phyloP scores from a whole-genome alignment of 2,329 filamentous ascomycete species.

The Sodiomyces alkalinus region DNA sequence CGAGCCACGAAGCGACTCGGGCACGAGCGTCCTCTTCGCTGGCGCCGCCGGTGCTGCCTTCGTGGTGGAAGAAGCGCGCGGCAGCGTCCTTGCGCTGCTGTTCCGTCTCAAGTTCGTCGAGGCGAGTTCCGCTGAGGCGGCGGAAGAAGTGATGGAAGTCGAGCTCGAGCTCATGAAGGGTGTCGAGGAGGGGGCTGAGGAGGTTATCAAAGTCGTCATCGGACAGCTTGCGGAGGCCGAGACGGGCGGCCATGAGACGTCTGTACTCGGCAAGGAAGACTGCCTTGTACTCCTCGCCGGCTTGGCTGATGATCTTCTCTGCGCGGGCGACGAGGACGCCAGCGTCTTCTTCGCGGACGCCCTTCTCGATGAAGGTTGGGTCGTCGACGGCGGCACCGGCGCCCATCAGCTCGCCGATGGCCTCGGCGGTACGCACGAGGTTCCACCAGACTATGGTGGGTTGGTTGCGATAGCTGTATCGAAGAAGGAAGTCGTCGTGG shows the following conservation, averaged over 20 bases:
- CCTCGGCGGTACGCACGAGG: conserved; percentile 77
- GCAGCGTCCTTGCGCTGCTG: conserved; percentile 50
- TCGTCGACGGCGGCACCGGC: conserved; percentile 59
- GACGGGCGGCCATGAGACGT: conserved; percentile 60
- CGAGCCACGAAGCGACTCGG: conserved; percentile 64
- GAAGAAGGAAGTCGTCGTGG: conserved; percentile 76
- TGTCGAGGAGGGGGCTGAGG: conserved; percentile 71
- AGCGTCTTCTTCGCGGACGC: conserved; percentile 53
- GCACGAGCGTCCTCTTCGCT: conserved; percentile 49
- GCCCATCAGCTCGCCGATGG: conserved; percentile 76
- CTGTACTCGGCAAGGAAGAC: conserved; percentile 87
- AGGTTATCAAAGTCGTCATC: conserved; percentile 65
- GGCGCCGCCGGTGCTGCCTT: conserved; percentile 44
- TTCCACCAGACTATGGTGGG: conserved; percentile 99
- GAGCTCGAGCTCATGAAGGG: conserved; percentile 64
- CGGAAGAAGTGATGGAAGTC: conserved; percentile 96
- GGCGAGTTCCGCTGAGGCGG: conserved; percentile 48
- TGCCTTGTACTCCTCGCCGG: conserved; percentile 76
- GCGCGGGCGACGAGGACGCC: conserved; percentile 62
- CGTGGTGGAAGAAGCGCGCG: conserved; percentile 63
- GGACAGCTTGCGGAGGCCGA: conserved; percentile 58
- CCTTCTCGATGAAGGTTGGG: conserved; percentile 52
- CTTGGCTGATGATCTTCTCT: conserved; percentile 66
- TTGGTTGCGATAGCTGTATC: conserved; percentile 89
- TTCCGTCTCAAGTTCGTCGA: conserved; percentile 49